A percentile compares a stretch with the other conserved stretches of the same genome.
phyloP scores from a whole-genome alignment of 345 rosid species.

The Cardamine resedifolia region DNA sequence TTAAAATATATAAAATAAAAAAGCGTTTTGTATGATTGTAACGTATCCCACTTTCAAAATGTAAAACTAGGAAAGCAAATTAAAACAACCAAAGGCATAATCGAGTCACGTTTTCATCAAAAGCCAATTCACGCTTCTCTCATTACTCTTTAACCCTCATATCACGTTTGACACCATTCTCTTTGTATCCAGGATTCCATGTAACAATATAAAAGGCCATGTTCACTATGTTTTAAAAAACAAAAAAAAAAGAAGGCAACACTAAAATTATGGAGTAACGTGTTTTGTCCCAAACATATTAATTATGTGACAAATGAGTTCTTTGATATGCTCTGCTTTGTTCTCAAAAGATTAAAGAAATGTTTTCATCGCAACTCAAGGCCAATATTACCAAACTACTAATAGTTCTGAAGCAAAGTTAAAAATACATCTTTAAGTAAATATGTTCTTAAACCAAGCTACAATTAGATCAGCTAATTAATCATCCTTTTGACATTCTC shows the following conservation, averaged over 20 bases:
- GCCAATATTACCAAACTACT: not conserved
- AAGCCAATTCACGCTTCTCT: not conserved
- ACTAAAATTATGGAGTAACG: not conserved
- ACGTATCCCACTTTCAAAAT: not conserved
- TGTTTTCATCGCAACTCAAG: not conserved
- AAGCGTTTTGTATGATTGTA: not conserved
- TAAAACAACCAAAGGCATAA: not conserved
- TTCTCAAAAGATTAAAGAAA: not conserved
- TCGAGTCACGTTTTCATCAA: slow-evolving; percentile 5
- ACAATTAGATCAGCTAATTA: not conserved
- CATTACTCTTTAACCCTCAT: not conserved
- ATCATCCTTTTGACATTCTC: not conserved
- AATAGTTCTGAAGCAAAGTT: not conserved
- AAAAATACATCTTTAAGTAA: not conserved
- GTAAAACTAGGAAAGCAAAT: not conserved
- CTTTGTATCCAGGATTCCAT: not conserved
- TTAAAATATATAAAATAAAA: not conserved
- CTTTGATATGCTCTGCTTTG: no score
- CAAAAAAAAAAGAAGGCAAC: not conserved
- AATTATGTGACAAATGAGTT: no score
- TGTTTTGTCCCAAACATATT: no score
- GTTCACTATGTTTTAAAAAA: not conserved
- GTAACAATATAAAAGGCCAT: not conserved
- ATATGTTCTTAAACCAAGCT: not conserved
- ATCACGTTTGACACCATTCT: not conserved